A percentile compares a stretch with the other conserved stretches of the same genome.
Evolutionary conservation across 1,139 yeast species (phyloP).

Genomic region (Groenewaldozyma auringiensis): DNA sequence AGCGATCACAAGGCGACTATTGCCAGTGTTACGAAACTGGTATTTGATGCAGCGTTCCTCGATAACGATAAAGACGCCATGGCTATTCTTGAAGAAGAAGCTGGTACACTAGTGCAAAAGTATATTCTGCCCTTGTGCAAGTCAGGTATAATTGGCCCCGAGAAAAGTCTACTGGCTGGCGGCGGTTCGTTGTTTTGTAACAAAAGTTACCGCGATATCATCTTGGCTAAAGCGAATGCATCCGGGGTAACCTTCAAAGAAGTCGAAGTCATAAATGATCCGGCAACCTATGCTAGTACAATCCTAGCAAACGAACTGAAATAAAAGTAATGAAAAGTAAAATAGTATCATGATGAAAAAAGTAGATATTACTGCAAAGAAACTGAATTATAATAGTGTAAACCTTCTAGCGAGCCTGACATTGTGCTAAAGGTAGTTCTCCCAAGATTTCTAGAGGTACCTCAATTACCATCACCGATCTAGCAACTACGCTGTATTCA

Average conservation of each 20-base stretch:
- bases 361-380: too few relatives aligned
- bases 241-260: slow-evolving; percentile 8
- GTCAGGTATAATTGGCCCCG: slow-evolving; percentile 8
- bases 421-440: too few relatives aligned
- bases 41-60: slow-evolving; percentile 11
- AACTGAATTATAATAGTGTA: too few relatives aligned
- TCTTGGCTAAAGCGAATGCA: slow-evolving; percentile 7
- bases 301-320: background rate
- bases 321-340: background rate
- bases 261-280: slow-evolving; percentile 9
- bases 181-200: slow-evolving; percentile 14
- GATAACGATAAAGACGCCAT: slow-evolving; percentile 6
- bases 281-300: slow-evolving; percentile 10
- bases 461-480: too few relatives aligned
- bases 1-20: slow-evolving; percentile 11
- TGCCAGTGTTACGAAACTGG: slow-evolving; percentile 14
- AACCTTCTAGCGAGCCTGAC: too few relatives aligned
- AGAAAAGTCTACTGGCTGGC: slow-evolving; percentile 10
- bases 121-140: slow-evolving; percentile 6
- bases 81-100: slow-evolving; percentile 8
- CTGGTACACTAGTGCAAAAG: slow-evolving; percentile 7
- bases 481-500: too few relatives aligned
- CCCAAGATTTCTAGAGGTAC: too few relatives aligned
- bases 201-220: slow-evolving; percentile 7
- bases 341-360: too few relatives aligned